These are phyloP conservation scores for Pleurotus eryngii DNA, from an alignment of 768 basidiomycete genomes.

Conservation along the genomic window DNA sequence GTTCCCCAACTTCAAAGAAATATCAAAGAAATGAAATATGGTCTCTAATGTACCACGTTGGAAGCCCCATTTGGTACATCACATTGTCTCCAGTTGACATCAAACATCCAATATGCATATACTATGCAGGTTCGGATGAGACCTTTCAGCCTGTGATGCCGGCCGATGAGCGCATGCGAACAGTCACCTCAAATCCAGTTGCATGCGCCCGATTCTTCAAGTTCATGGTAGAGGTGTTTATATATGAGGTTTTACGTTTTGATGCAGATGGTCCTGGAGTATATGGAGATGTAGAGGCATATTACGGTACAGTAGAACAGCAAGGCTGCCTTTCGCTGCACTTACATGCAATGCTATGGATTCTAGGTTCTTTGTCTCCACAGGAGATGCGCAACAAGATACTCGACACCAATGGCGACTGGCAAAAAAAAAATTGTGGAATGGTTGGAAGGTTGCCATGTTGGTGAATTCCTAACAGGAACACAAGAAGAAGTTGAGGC, in stretches of 20 bases:
- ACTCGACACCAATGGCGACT: neutral
- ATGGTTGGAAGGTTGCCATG: conserved; percentile 22
- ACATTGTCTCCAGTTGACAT: conserved; percentile 4
- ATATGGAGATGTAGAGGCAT: conserved; percentile 25
- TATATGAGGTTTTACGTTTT: conserved; percentile 25
- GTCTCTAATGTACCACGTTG: neutral
- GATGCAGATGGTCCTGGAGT: conserved; percentile 16
- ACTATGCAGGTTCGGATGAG: conserved; percentile 24
- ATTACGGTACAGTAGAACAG: conserved; percentile 38
- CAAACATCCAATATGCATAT: conserved; percentile 21
- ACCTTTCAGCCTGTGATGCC: conserved; percentile 16
- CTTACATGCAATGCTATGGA: conserved; percentile 34
- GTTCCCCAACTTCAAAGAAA: conserved; percentile 22
- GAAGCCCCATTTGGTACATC: neutral
- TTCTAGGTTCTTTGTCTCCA: conserved; percentile 20
- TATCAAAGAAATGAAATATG: conserved; percentile 4
- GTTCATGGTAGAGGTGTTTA: conserved; percentile 24
- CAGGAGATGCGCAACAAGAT: conserved; percentile 27
- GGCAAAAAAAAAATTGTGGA: conserved; percentile 14
- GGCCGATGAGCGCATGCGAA: conserved; percentile 4
- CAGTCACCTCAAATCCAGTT: conserved; percentile 21
- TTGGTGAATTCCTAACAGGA: conserved; percentile 27
- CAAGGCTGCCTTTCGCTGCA: conserved; percentile 35
- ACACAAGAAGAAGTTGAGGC: conserved; percentile 18
- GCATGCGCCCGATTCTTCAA: conserved; percentile 31